Evolutionary conservation across 2,329 filamentous ascomycete species (phyloP), one percentile per base, ranked within the genome.

Genomic region (Tympanopsis confertula): DNA sequence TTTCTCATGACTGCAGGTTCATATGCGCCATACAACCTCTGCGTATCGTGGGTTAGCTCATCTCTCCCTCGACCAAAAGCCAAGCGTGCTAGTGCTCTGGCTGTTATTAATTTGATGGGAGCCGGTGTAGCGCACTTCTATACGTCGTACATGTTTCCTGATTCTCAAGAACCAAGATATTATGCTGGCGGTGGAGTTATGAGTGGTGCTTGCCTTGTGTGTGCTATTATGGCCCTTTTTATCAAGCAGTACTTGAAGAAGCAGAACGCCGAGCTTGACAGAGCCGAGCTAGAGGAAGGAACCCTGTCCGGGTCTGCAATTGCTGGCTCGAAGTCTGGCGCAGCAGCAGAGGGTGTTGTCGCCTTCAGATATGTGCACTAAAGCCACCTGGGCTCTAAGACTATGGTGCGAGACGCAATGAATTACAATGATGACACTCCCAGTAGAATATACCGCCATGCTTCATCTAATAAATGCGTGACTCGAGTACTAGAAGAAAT

Each of bases 1-100:
- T 78, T 86, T 69, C 61, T 86, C 28, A 85, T 86, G 75, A 65
- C 69, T 29, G 56, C 61, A 39, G 26, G 35, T 2, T 35, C 40
- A 18, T 43, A 43, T 18, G 26, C 38, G 13, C 71, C 74, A 35
- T 86, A 78, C 50, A 81, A 82, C 1, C 78, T 84, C 1, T 68
- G 68, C 1, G 61, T 85, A 3, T 71, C 78, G 2, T 91, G 84
- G 84, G 86, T 88, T 44, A 76, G 71, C 35, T 85, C 82, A 51
- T 80, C 78, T 1, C 67, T 89, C 37, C 82, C 83, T 0, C 72
- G 83, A 4, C 84, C 85, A 3, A 80, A 82, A 0, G 78, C 82
- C 0, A 56, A 56, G 38, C 40, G 53, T 39, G 77, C 78, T 3
- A 74, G 81, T 0, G 82, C 81, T 0, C 55, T 89, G 4, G 84